phyloP scores from a whole-genome alignment of 208 protist genomes.

The Jaenimonas drosophilae region DNA sequence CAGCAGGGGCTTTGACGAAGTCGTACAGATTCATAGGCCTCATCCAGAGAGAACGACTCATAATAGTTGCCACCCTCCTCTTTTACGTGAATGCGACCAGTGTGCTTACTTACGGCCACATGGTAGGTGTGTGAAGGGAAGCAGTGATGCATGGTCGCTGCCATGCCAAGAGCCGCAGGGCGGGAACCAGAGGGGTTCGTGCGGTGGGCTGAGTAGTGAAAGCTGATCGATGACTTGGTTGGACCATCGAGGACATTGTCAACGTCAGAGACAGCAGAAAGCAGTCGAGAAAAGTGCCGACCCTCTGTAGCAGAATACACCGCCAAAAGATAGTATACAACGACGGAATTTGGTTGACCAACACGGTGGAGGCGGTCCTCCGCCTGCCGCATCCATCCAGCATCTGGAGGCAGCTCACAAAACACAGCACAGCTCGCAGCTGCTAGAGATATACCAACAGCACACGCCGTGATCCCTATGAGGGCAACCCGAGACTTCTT shows the following conservation, averaged over 20 bases:
- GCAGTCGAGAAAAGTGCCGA: conserved; percentile 43
- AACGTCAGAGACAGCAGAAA: conserved; percentile 12
- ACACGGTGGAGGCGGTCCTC: conserved; percentile 78
- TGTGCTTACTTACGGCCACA: conserved; percentile 43
- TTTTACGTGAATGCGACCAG: conserved; percentile 50
- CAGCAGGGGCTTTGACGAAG: conserved; percentile 27
- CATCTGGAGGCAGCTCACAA: conserved; percentile 72
- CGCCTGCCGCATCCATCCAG: conserved; percentile 66
- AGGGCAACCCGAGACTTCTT: conserved; percentile 35
- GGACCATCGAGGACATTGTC: conserved; percentile 6
- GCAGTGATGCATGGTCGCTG: background rate
- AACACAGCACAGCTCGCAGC: conserved; percentile 65
- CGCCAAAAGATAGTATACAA: conserved; percentile 58
- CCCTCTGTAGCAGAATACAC: conserved; percentile 51
- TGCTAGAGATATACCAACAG: conserved; percentile 64
- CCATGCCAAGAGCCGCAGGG: background rate
- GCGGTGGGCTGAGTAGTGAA: background rate
- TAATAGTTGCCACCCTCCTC: background rate
- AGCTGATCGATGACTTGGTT: background rate
- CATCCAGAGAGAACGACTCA: conserved; percentile 11
- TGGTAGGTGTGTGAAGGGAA: background rate
- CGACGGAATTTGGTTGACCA: conserved; percentile 37
- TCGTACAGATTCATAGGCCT: conserved; percentile 28
- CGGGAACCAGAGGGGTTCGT: background rate
- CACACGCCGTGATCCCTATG: conserved; percentile 70